These are phyloP conservation scores for Mortierella sp. DNA, from an alignment of 371 early-diverging fungal species.

Conservation along the genomic window DNA sequence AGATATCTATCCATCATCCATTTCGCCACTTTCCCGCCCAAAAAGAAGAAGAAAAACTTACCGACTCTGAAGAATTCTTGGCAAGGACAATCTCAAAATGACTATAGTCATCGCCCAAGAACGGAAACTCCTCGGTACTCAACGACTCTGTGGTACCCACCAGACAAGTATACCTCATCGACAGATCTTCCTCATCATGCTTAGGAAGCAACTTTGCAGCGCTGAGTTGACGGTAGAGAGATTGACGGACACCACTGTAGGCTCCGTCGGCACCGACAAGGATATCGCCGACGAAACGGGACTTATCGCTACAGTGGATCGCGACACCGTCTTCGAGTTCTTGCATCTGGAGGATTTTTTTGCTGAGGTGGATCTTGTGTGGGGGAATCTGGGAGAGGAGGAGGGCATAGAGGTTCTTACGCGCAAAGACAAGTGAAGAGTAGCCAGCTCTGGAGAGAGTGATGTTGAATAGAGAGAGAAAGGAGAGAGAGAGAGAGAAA, in stretches of 20 bases:
- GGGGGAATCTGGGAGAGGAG: conserved; percentile 41
- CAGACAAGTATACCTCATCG: conserved; percentile 28
- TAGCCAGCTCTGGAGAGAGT: conserved; percentile 31
- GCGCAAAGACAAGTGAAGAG: conserved; percentile 33
- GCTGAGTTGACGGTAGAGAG: conserved; percentile 28
- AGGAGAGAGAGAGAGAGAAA: not conserved
- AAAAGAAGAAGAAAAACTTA: conserved; percentile 13
- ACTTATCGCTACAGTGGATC: conserved; percentile 40
- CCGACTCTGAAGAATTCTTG: conserved; percentile 33
- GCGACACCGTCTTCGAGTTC: conserved; percentile 26
- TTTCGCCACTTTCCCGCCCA: too few relatives aligned
- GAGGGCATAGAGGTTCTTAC: conserved; percentile 31
- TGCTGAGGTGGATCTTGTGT: conserved; percentile 40
- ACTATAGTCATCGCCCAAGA: conserved; percentile 7
- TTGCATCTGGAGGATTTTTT: conserved; percentile 34
- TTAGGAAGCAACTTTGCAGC: conserved; percentile 25
- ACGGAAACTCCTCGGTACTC: conserved; percentile 20
- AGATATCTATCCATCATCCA: too few relatives aligned
- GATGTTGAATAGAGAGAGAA: not conserved
- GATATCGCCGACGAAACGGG: conserved; percentile 34
- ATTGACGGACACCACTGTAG: conserved; percentile 42
- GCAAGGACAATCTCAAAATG: conserved; percentile 46
- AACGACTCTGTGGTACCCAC: conserved; percentile 36
- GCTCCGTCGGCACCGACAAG: conserved; percentile 53
- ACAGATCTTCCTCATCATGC: conserved; percentile 25